Evolutionary conservation across 257 asterid species (phyloP).

Genomic region (Primulina huaijiensis): DNA sequence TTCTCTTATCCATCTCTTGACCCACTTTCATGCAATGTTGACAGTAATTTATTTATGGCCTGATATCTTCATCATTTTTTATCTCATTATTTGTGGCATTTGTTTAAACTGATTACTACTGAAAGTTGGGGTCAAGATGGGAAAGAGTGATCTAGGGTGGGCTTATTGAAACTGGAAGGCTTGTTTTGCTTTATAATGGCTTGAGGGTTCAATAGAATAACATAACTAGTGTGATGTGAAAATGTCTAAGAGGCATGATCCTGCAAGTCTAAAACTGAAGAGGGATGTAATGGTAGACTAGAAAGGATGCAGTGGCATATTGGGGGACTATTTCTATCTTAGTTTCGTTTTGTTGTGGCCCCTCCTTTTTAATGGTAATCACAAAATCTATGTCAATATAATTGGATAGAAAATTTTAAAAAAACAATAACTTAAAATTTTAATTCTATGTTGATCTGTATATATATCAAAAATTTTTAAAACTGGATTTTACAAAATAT

Average conservation of each 20-base stretch:
- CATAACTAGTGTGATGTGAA: slow-evolving; percentile 3
- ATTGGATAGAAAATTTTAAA: background rate
- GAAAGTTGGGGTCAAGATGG: background rate
- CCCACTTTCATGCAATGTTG: background rate
- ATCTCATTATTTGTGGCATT: background rate
- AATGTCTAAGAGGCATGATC: slow-evolving; percentile 18
- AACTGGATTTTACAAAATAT: no score
- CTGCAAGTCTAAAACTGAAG: background rate
- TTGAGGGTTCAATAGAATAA: background rate
- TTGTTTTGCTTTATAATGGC: slow-evolving; percentile 1
- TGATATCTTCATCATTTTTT: background rate
- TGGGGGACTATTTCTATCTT: background rate
- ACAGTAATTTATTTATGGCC: background rate
- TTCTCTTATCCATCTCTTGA: background rate
- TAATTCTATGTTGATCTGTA: background rate
- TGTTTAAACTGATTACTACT: background rate
- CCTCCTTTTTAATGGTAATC: background rate
- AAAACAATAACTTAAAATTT: no score
- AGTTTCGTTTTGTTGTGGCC: background rate
- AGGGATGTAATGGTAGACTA: slow-evolving; percentile 9
- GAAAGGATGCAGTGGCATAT: background rate
- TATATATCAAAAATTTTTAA: no score
- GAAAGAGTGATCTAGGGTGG: background rate
- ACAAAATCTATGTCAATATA: background rate
- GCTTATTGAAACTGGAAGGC: background rate